Evolutionary conservation across 768 basidiomycete species (phyloP).

Genomic region (Leccinum disarticulatum): DNA sequence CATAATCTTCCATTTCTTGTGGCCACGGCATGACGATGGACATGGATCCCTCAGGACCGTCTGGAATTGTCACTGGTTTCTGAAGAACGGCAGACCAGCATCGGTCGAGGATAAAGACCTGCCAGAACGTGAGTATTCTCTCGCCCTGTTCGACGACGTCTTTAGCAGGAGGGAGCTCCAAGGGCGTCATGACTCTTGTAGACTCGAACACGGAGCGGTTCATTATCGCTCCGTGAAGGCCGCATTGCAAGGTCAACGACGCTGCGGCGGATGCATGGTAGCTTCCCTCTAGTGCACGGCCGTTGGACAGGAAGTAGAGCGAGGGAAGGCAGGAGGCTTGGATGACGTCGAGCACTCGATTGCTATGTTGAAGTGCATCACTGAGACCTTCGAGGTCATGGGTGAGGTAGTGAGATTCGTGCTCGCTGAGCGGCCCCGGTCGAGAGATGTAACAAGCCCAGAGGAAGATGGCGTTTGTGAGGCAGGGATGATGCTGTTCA

Average conservation of each 20-base stretch:
- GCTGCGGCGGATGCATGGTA: slow-evolving; percentile 77
- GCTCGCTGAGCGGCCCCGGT: slow-evolving; percentile 64
- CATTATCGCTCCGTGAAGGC: slow-evolving; percentile 52
- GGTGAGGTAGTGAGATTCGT: slow-evolving; percentile 70
- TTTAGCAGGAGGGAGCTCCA: slow-evolving; percentile 57
- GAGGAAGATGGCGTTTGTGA: slow-evolving; percentile 80
- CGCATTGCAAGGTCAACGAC: slow-evolving; percentile 69
- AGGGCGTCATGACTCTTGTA: slow-evolving; percentile 34
- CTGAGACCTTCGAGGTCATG: slow-evolving; percentile 62
- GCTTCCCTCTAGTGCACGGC: slow-evolving; percentile 73
- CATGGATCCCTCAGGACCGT: slow-evolving; percentile 54
- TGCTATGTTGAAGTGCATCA: slow-evolving; percentile 57
- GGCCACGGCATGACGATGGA: slow-evolving; percentile 79
- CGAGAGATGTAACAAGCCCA: slow-evolving; percentile 83
- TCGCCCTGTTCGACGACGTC: slow-evolving; percentile 65
- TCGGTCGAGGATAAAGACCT: slow-evolving; percentile 76
- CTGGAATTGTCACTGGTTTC: slow-evolving; percentile 64
- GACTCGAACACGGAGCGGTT: slow-evolving; percentile 35
- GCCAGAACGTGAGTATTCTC: slow-evolving; percentile 78
- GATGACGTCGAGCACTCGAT: slow-evolving; percentile 65
- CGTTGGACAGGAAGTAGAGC: slow-evolving; percentile 74
- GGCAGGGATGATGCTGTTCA: slow-evolving; percentile 71
- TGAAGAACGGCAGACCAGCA: slow-evolving; percentile 78
- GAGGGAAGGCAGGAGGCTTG: slow-evolving; percentile 77
- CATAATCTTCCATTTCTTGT: slow-evolving; percentile 69